phyloP scores from a whole-genome alignment of 306 rosid species.

The Elaeagnus macrophylla region DNA sequence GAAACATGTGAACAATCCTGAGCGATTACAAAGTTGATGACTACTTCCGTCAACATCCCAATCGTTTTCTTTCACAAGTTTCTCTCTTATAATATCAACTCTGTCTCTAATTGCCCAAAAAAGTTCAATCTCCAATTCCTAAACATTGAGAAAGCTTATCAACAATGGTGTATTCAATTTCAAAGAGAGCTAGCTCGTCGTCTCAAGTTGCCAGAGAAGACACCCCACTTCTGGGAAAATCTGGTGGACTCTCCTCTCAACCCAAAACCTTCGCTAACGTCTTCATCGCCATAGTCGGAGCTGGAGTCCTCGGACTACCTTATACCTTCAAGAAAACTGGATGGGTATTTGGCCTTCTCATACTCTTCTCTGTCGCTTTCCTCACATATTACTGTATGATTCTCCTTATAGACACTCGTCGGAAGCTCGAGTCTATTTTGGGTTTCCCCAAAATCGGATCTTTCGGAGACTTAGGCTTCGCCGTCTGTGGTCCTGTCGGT shows the following conservation, averaged over 20 bases:
- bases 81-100: too few species aligned
- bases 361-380: conserved; percentile 43
- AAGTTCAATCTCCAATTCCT: too few species aligned
- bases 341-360: conserved; percentile 41
- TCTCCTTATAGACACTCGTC: conserved; percentile 57
- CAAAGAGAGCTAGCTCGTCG: conserved; percentile 38
- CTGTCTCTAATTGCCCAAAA: too few species aligned
- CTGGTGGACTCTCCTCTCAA: conserved; percentile 37
- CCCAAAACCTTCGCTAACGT: conserved; percentile 58
- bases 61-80: too few species aligned
- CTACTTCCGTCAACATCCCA: too few species aligned
- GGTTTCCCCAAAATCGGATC: conserved; percentile 41
- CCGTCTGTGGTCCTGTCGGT: conserved; percentile 43
- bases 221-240: conserved; percentile 40
- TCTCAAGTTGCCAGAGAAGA: conserved; percentile 40
- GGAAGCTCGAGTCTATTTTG: conserved; percentile 35
- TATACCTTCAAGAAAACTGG: conserved; percentile 61
- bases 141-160: too few species aligned
- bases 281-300: conserved; percentile 62
- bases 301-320: conserved; percentile 68
- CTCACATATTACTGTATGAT: conserved; percentile 70
- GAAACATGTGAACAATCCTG: too few species aligned
- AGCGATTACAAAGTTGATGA: too few species aligned
- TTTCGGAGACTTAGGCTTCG: conserved; percentile 59
- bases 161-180: not conserved